phyloP scores from a whole-genome alignment of 495 filamentous ascomycete genomes.

The Penicillium mononematosum region DNA sequence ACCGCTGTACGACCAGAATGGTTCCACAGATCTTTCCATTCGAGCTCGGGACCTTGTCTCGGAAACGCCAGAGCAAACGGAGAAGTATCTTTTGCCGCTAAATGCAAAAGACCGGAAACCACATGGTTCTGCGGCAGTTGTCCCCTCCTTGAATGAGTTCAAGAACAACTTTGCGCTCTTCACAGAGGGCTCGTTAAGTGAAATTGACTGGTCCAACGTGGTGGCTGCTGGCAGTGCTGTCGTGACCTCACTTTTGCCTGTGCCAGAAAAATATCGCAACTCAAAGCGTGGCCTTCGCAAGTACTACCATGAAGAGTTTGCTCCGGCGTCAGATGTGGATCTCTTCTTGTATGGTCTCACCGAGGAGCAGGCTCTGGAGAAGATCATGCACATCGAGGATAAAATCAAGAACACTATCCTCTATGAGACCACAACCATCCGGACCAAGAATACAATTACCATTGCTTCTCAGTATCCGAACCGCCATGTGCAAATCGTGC shows the following conservation, averaged over 20 bases:
- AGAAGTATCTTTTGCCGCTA: conserved; percentile 70
- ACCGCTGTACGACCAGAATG: conserved; percentile 63
- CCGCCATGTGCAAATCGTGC: conserved; percentile 78
- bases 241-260: conserved; percentile 68
- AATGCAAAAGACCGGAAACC: conserved; percentile 55
- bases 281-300: conserved; percentile 63
- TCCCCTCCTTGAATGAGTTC: conserved; percentile 64
- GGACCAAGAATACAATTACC: conserved; percentile 81
- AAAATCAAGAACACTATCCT: conserved; percentile 69
- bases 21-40: conserved; percentile 53
- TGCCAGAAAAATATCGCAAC: conserved; percentile 60
- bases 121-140: conserved; percentile 62
- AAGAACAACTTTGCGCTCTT: conserved; percentile 75
- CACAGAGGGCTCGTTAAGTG: conserved; percentile 61
- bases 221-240: conserved; percentile 76
- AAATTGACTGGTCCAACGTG: conserved; percentile 75
- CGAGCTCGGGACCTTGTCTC: conserved; percentile 59
- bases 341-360: conserved; percentile 77
- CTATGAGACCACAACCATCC: conserved; percentile 69
- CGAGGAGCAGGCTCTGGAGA: conserved; percentile 69
- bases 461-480: conserved; percentile 80
- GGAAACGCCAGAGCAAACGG: conserved; percentile 58
- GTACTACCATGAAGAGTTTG: conserved; percentile 76
- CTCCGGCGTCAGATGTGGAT: conserved; percentile 81
- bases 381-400: conserved; percentile 75